Evolutionary conservation across 177 flowering plant genomes (phyloP).

Genomic region (Vitis hybrid): DNA sequence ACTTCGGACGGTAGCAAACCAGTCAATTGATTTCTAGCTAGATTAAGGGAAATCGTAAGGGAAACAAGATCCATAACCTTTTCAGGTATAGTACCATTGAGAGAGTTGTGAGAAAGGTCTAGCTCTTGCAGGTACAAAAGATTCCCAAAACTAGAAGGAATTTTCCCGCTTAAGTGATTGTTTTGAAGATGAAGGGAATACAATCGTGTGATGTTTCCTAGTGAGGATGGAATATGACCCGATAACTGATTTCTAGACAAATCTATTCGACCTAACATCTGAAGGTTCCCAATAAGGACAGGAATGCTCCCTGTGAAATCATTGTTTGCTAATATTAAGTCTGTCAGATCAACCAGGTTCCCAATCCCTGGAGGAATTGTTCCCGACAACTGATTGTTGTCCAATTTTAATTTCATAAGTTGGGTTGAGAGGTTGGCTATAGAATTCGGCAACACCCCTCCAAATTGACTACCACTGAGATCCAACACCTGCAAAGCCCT

Average conservation of each 20-base stretch:
- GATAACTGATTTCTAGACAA: conserved; percentile 6
- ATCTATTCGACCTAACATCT: not conserved
- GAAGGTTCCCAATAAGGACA: conserved; percentile 10
- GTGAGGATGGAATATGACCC: conserved; percentile 19
- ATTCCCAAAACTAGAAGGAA: conserved; percentile 18
- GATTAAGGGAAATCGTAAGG: not conserved
- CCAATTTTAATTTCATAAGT: not conserved
- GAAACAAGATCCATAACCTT: conserved; percentile 5
- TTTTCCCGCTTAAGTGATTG: conserved; percentile 12
- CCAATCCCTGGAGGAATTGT: conserved; percentile 12
- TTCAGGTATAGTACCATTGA: conserved; percentile 13
- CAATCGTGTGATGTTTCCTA: conserved; percentile 13
- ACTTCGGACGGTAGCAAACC: conserved; percentile 21
- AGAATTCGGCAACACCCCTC: conserved; percentile 21
- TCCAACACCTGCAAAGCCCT: conserved; percentile 1
- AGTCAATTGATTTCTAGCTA: conserved; percentile 9
- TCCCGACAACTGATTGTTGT: conserved; percentile 13
- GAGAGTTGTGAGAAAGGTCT: conserved; percentile 5
- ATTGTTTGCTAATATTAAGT: not conserved
- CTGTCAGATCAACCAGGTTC: conserved; percentile 6
- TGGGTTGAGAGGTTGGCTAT: conserved; percentile 20
- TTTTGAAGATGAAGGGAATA: not conserved
- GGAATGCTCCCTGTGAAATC: conserved; percentile 16
- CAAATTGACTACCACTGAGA: not conserved
- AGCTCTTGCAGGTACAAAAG: not conserved